These are phyloP conservation scores for Monoraphidium neglectum DNA, from an alignment of 139 green algal genomes.

Conservation along the genomic window DNA sequence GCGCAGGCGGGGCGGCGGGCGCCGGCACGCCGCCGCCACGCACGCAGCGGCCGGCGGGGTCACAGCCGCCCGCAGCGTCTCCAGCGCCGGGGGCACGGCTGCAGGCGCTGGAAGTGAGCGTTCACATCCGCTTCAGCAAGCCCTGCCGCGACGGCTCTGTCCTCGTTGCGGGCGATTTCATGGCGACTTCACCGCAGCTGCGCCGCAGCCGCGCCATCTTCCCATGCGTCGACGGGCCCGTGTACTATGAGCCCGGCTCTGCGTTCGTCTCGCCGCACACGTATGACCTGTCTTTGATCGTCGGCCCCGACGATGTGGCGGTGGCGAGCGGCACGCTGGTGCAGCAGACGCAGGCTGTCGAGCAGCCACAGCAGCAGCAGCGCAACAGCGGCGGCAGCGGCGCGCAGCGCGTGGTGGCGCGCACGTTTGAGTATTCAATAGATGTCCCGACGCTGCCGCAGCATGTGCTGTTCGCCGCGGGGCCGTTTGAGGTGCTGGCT, in stretches of 20 bases:
- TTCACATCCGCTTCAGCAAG: constrained; percentile 12
- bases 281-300: constrained; percentile 27
- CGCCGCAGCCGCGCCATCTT: constrained; percentile 6
- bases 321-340: constrained; percentile 26
- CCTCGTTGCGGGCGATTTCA: neutral
- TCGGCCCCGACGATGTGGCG: constrained; percentile 8
- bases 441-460: neutral
- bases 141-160: constrained; percentile 6
- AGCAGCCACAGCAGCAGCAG: neutral
- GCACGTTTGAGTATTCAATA: constrained; percentile 27
- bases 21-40: too few relatives aligned
- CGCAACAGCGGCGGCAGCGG: constrained; percentile 6
- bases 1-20: too few relatives aligned
- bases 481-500: constrained; percentile 11
- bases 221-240: constrained; percentile 26
- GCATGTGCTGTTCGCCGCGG: constrained; percentile 21
- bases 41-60: constrained; percentile 3
- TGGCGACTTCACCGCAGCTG: neutral
- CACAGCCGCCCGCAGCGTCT: too few relatives aligned
- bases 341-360: constrained; percentile 18
- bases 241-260: constrained; percentile 14
- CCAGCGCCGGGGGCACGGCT: neutral
- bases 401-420: neutral
- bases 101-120: neutral
- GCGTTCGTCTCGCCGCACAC: constrained; percentile 11